Base-by-base conservation (phyloP, 306 rosid genomes). In the Lagenaria siceraria region DNA sequence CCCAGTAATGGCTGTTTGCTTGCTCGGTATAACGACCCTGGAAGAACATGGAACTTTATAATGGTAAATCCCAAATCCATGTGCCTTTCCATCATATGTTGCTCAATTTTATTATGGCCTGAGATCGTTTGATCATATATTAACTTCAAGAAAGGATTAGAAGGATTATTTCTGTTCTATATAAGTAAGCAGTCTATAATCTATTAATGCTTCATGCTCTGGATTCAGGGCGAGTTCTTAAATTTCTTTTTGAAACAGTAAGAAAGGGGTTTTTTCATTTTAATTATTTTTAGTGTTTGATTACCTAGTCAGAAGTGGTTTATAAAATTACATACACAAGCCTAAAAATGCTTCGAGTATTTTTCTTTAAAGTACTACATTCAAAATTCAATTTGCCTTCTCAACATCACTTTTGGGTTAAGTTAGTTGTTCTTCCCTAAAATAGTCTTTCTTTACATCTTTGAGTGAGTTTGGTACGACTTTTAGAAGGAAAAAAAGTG, bases 1-100 rank as follows among this genome's bases (percentile, higher is more conserved):
- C 97, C 97, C 33, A 87, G 72, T 84, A 35, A 36, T 2, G 97
- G 96, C 60, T 92, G 93, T 86, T 87, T 90, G 87, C 87, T 95
- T 75, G 99, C 99, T 76, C 93, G 99, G 56, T 95, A 95, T 90
- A 95, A 92, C 51, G 97, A 95, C 84, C 97, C 99, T 6, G 94
- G 94, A 77, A 90, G 97, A 60, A 92, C 97, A 19, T 80, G 83
- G 92, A 83, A 84, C 87, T 90, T 89, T 77, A 60, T 83, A 78
- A 85, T 92, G 97, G 99, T 92, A 87, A 62, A 43, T 18, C 29
- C 0, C 3, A 25, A 27, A 4, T 42, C n/a, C 66, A 21, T 9
- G 2, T n/a, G 11, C 42, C 49, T 64, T 36, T 22, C 29, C 65
- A 40, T 76, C 49, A 24, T 59, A n/a, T 76, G 10, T 58, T 76